Evolutionary conservation across 2,329 filamentous ascomycete genomes (phyloP), one percentile per base, ranked within the genome.

Genomic region (Ascochyta koolunga): DNA sequence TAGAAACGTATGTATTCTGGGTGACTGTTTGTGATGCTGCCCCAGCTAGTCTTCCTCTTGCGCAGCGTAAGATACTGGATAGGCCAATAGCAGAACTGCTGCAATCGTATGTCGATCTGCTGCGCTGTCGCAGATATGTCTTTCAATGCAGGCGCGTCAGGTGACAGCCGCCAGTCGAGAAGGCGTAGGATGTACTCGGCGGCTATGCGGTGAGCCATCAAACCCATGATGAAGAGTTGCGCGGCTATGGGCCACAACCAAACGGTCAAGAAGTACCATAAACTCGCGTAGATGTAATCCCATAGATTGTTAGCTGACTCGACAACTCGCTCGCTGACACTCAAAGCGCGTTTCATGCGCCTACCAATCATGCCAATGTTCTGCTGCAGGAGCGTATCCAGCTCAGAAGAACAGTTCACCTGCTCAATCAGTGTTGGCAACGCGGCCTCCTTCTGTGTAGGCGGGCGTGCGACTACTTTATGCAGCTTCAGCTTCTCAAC

Each of bases 21-120:
- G 74, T 99, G 93, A 66, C 89, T 96, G 41, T 89, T 95, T 0
- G 93, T 97, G 50, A 98, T 89, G 72, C 93, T 98, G 54, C 92
- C 90, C 93, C 95, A 98, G 65, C 96, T 91, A 59, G 88, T 87
- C 70, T 96, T 96, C 33, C 93, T 84, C 69, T 90, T 87, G n/a
- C 93, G 88, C 40, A 99, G 77, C 15, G 92, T 98, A 37, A 93
- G 83, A 71, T 98, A 97, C 73, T 99, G 93, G 76, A 96, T 91
- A 2, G 95, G 96, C 93, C 93, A 98, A 74, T 99, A 99, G 76
- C 93, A 98, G 71, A 98, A 98, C 72, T 99, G 95, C 71, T 98
- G 92, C 19, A 99, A 82, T 5, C 95, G 89, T 61, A 99, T 97
- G 76, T 99, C 95, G 31, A 99, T 88, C 75, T 99, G 95, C 73